A percentile compares a stretch with the other conserved stretches of the same genome.
Evolutionary conservation across 1,284 basidiomycete species (phyloP).

Genomic region (Trametes versicolor): DNA sequence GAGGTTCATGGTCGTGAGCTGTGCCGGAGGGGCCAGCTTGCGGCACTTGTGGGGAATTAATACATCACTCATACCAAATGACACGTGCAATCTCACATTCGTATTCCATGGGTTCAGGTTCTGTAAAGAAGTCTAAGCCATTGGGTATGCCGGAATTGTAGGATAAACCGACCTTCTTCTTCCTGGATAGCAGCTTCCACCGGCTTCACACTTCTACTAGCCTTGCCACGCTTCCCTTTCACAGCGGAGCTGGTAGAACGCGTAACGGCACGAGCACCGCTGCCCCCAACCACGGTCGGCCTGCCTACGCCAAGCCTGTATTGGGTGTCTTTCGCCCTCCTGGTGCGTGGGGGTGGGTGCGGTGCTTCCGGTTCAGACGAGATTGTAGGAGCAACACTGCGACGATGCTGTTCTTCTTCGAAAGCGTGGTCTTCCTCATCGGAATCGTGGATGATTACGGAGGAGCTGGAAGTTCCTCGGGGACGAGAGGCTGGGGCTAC

Average conservation of each 20-base stretch:
- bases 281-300: conserved; percentile 68
- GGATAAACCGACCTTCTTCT: conserved; percentile 53
- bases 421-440: conserved; percentile 53
- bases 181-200: conserved; percentile 66
- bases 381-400: conserved; percentile 15
- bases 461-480: conserved; percentile 51
- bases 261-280: conserved; percentile 69
- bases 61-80: background rate
- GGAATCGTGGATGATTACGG: conserved; percentile 59
- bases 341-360: conserved; percentile 54
- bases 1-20: conserved; percentile 36
- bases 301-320: conserved; percentile 76
- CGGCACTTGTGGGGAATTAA: conserved; percentile 27
- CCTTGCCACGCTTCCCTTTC: conserved; percentile 58
- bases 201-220: conserved; percentile 59
- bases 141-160: background rate
- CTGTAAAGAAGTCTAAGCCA: conserved; percentile 33
- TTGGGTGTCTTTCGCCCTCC: conserved; percentile 78
- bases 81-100: conserved; percentile 19
- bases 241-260: conserved; percentile 58
- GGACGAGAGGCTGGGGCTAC: conserved; percentile 42
- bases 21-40: conserved; percentile 44
- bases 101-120: conserved; percentile 44
- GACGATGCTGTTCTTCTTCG: conserved; percentile 19
- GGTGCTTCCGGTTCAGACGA: conserved; percentile 26